These are phyloP conservation scores for Melanomma pulvis-pyrius DNA, from an alignment of 495 filamentous ascomycete species.

Conservation along the genomic window DNA sequence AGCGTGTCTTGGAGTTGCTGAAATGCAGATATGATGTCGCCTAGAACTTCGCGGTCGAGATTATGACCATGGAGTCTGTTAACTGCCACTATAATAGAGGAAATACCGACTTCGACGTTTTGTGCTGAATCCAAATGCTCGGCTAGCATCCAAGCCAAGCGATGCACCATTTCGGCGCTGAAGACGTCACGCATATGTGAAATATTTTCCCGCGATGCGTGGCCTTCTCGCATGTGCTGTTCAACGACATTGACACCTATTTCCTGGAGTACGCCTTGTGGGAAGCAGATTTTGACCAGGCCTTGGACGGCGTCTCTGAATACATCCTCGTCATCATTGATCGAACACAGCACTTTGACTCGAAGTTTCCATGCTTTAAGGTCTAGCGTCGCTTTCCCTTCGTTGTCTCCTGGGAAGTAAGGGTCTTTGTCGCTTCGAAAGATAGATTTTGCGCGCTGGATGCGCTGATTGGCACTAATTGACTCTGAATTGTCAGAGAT, in stretches of 20 bases:
- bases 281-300: slow-evolving; percentile 28
- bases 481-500: neutral
- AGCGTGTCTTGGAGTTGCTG: neutral
- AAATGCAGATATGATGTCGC: slow-evolving; percentile 4
- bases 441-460: neutral
- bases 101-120: slow-evolving; percentile 11
- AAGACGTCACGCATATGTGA: slow-evolving; percentile 6
- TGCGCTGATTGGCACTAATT: neutral
- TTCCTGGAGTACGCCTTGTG: slow-evolving; percentile 18
- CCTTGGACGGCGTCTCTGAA: slow-evolving; percentile 23
- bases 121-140: slow-evolving; percentile 9
- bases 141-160: slow-evolving; percentile 14
- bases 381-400: neutral
- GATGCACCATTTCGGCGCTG: slow-evolving; percentile 8
- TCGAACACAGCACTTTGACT: slow-evolving; percentile 2
- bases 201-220: slow-evolving; percentile 6
- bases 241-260: slow-evolving; percentile 13
- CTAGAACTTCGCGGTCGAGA: neutral
- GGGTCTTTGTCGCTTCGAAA: slow-evolving; percentile 6
- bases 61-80: neutral
- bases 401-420: neutral
- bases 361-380: slow-evolving; percentile 15
- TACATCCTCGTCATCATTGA: neutral
- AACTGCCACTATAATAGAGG: slow-evolving; percentile 5
- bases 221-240: slow-evolving; percentile 20